These are phyloP conservation scores for Chenopodium quinoa DNA, from an alignment of 148 eudicot genomes.

Conservation along the genomic window DNA sequence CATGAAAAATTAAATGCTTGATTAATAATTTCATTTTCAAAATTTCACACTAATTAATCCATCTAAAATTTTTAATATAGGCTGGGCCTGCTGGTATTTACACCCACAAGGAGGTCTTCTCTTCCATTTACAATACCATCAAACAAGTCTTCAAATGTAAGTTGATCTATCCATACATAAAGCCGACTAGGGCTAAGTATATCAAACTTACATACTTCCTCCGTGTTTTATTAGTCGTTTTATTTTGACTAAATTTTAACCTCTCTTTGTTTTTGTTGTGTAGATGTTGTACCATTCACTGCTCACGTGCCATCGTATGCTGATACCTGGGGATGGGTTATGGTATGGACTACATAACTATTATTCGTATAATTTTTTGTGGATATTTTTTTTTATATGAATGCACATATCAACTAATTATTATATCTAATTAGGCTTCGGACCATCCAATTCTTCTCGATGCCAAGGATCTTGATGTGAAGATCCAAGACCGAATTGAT, in stretches of 20 bases:
- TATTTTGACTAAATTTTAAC: not conserved
- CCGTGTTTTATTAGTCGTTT: too few species aligned
- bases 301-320: constrained; percentile 87
- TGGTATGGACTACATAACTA: constrained; percentile 34
- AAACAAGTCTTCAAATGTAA: constrained; percentile 77
- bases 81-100: constrained; percentile 86
- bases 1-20: too few species aligned
- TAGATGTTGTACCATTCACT: constrained; percentile 72
- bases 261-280: not conserved
- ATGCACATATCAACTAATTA: not conserved
- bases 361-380: too few species aligned
- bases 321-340: constrained; percentile 91
- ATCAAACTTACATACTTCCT: too few species aligned
- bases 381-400: too few species aligned
- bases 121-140: constrained; percentile 73
- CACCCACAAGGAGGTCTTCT: constrained; percentile 74
- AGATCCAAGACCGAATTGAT: constrained; percentile 45
- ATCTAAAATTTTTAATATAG: constrained; percentile 23
- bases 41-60: too few species aligned
- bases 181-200: too few species aligned
- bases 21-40: too few species aligned
- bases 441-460: constrained; percentile 53
- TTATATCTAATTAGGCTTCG: constrained; percentile 44
- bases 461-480: constrained; percentile 51
- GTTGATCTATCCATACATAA: not conserved